Evolutionary conservation across 2,329 filamentous ascomycete genomes (phyloP), one percentile per base, ranked within the genome.

Genomic region (Scedosporium boydii): DNA sequence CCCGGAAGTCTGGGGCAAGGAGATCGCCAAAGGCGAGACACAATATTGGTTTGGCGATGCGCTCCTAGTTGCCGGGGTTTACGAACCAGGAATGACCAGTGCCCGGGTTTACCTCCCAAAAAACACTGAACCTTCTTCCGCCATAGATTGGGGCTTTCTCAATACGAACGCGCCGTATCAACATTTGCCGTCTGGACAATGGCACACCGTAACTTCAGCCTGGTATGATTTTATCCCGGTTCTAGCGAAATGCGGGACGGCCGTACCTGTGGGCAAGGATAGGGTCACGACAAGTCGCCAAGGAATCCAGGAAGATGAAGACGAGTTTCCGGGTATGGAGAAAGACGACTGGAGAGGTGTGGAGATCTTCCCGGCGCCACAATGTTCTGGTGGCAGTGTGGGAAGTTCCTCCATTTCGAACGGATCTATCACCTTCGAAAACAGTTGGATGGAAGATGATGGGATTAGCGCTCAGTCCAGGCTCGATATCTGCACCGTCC

Each of bases 41-140:
- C 87, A 91, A 69, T 91, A 87, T 75, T 91, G 87, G 87, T 81
- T 90, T 26, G 88, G 88, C 10, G 85, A 88, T 62, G 77, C 80
- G 0, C 73, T 90, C 7, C 77, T 91, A 0, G 75, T 91, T 6
- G 85, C 85, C 2, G 87, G 87, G 4, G 86, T 90, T 0, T 90
- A 87, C 68, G 80, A 87, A 67, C 75, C 85, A 0, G 85, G 83
- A 3, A 76, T 77, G 1, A 77, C 72, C 23, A 77, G 74, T 10
- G 83, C 82, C 0, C 78, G 74, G 10, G 74, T 91, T 7, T 91
- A 91, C 66, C 78, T 90, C 0, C 87, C 87, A 21, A 48, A 10
- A 2, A 48, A 48, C 2, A 48, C 44, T 7, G 18, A 2, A 7
- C n/a, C 6, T n/a, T n/a, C 6, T n/a, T n/a, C 16, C 18, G 16